Conservation (phyloP, 2,329 filamentous ascomycete genomes). For the Aspergillus sp. region DNA sequence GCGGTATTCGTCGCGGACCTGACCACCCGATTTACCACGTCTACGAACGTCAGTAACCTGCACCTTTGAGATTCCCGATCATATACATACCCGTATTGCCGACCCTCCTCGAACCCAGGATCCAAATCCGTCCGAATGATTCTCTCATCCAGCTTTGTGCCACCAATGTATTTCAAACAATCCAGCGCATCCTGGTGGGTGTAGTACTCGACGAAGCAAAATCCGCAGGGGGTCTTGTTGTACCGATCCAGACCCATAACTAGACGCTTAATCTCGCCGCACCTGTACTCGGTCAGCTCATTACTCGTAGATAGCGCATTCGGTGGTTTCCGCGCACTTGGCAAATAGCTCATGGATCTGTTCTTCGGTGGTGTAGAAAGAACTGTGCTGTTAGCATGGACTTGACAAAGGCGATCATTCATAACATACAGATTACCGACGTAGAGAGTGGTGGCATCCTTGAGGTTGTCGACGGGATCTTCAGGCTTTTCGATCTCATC, state of each 20-base stretch:
- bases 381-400: conserved; percentile 53
- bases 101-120: conserved; percentile 91
- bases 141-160: conserved; percentile 95
- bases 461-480: conserved; percentile 75
- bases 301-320: background rate
- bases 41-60: conserved; percentile 33
- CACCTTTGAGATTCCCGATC: background rate
- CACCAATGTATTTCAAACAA: conserved; percentile 97
- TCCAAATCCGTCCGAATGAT: conserved; percentile 95
- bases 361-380: conserved; percentile 98
- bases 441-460: conserved; percentile 89
- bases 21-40: conserved; percentile 90
- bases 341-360: conserved; percentile 97
- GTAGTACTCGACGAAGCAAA: conserved; percentile 99
- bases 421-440: conserved; percentile 83
- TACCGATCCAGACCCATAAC: conserved; percentile 97
- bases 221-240: conserved; percentile 96
- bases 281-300: conserved; percentile 46
- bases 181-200: conserved; percentile 95
- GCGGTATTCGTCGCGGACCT: conserved; percentile 96
- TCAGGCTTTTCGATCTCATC: conserved; percentile 60
- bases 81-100: conserved; percentile 75
- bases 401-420: background rate
- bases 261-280: conserved; percentile 95
- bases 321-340: conserved; percentile 57